Base-by-base conservation (phyloP, 345 rosid genomes). In the Laguncularia racemosa region DNA sequence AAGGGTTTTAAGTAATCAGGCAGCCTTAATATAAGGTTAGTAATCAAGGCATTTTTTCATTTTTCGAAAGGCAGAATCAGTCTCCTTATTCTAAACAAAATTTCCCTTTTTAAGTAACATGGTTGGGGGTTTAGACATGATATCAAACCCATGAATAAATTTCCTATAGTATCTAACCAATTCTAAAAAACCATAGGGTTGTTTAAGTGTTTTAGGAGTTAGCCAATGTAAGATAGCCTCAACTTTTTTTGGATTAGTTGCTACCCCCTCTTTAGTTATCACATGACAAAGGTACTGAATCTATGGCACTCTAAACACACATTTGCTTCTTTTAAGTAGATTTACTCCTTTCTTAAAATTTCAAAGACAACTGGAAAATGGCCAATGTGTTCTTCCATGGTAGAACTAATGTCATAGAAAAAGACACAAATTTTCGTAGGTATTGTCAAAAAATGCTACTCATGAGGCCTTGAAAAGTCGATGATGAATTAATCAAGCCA, bases 201-300 rank as follows among this genome's bases (percentile, higher is more conserved):
- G 28, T 3, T 20, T 61, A 2, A 61, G 11, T 13, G 6, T 52
- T 0, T 4, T 44, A 2, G 57, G 65, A 12, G 9, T 0, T 6
- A 57, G 50, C 65, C 50, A 40, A 1, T 40, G 14, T 13, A 2
- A 0, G 4, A 52, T 49, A 6, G n/a, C 28, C n/a, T n/a, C 46
- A 18, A 48, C 3, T 15, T 48, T 33, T 12, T 8, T 12, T 3
- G 3, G 26, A 50, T 60, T 56, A 6, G 20, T 52, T 1, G 49
- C 11, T 4, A 61, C 57, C 2, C 57, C 57, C 0, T n/a, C 21
- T 12, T 2, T n/a, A 20, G 17, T 26, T 10, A 51, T 52, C 2
- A 50, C 14, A 44, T 61, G 59, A 11, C 59, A 6, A 14, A 56
- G 21, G 17, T 56, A 56, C 48, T 56, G 48, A 12, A 56, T 46